Base-by-base conservation (phyloP, 306 rosid species). In the Biancaea sappan region DNA sequence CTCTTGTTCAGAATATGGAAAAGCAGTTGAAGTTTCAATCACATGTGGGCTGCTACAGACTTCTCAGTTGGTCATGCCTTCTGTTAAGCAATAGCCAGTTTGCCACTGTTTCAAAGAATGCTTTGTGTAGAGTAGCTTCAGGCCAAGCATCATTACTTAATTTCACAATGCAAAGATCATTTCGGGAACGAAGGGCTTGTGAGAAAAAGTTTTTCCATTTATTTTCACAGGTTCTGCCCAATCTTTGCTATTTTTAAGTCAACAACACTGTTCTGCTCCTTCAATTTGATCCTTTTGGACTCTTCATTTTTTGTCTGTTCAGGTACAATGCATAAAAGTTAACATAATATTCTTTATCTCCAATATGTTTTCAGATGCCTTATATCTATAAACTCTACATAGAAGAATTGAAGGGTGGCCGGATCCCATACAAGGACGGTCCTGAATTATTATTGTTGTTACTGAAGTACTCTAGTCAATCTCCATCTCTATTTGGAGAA, bases 1-100 rank as follows among this genome's bases (percentile, higher is more conserved):
- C 84, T 26, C 87, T 94, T 74, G 95, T 94, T 83, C 96, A 86
- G 93, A 80, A 56, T 65, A 90, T 92, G 97, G 99, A 94, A 53
- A 94, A 84, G 84, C 96, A 92, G 73, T 58, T 52, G 2, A 94
- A 84, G 86, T 76, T 75, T 48, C 95, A 87, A 72, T 87, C 97
- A 24, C 81, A 78, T 59, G 88, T 87, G 4, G 96, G 97, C 5
- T 75, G 99, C 81, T 81, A 80, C 58, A 87, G 93, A 46, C 95
- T 94, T 79, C 91, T 92, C 62, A 81, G 84, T 51, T 94, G 99
- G 99, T 92, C 99, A 9, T 86, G 93, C 69, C 78, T 88, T 8
- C 97, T 94, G 48, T 80, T 94, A 38, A 69, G 78, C 69, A 82
- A 87, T 79, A 92, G 97, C 65, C 83, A 83, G 78, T 94, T 94